Conservation (phyloP, 768 basidiomycete species). For the Pholiota conissans region DNA sequence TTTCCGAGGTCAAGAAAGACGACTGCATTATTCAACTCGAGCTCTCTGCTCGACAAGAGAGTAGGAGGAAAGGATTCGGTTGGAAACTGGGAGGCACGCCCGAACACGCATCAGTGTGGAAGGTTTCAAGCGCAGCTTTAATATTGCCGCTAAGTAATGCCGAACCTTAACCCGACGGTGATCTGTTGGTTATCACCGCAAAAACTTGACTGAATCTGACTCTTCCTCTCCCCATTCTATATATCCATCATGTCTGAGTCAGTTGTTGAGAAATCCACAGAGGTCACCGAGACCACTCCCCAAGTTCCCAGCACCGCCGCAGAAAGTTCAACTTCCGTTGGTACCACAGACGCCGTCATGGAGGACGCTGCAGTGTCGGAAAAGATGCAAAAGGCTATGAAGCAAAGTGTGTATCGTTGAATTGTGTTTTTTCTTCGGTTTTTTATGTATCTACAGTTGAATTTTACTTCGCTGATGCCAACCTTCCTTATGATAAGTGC, state of each 20-base stretch:
- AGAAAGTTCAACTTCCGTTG: conserved; percentile 8
- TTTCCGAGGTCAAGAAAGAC: conserved; percentile 20
- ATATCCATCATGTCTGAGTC: conserved; percentile 26
- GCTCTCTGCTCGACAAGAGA: too few species aligned
- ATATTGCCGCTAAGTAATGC: neutral
- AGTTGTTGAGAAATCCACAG: conserved; percentile 20
- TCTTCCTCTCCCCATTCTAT: conserved; percentile 1
- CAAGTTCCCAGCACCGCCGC: conserved; percentile 6
- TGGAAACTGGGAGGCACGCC: too few species aligned
- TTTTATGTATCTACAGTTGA: conserved; percentile 57
- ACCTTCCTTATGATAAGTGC: conserved; percentile 88
- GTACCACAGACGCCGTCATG: conserved; percentile 18
- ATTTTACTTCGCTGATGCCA: conserved; percentile 97
- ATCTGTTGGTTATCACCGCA: conserved; percentile 9
- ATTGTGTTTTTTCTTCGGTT: neutral
- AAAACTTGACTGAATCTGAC: conserved; percentile 17
- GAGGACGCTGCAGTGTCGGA: conserved; percentile 33
- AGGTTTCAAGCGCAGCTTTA: neutral
- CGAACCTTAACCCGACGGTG: conserved; percentile 6
- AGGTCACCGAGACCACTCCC: conserved; percentile 3
- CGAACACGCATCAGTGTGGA: too few species aligned
- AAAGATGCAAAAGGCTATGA: conserved; percentile 47
- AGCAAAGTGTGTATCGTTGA: conserved; percentile 46
- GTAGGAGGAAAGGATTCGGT: too few species aligned
- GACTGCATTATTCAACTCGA: conserved; percentile 17